phyloP scores from a whole-genome alignment of 2,329 filamentous ascomycete species.

The Aurifilum marmelostoma region DNA sequence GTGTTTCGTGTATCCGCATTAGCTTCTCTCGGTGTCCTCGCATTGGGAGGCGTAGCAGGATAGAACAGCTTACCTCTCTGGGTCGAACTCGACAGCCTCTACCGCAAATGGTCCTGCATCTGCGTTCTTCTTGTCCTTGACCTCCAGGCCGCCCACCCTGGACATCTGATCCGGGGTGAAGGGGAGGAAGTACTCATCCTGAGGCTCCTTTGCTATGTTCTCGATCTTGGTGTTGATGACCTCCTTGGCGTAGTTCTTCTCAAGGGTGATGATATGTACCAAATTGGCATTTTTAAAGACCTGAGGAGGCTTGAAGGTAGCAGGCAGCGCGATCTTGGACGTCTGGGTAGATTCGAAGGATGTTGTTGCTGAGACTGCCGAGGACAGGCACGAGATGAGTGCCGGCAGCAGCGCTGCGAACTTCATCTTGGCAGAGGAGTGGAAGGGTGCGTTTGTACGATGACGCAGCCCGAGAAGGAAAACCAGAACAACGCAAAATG shows the following conservation, averaged over 20 bases:
- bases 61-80: slow-evolving; percentile 53
- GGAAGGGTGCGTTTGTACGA: slow-evolving; percentile 34
- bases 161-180: slow-evolving; percentile 78
- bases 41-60: neutral
- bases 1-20: neutral
- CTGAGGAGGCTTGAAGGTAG: slow-evolving; percentile 80
- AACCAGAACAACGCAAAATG: neutral
- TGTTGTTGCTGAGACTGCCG: slow-evolving; percentile 45
- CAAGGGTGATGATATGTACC: slow-evolving; percentile 85
- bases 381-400: slow-evolving; percentile 60
- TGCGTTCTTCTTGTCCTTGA: slow-evolving; percentile 85
- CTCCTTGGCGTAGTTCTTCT: slow-evolving; percentile 91
- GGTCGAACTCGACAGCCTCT: slow-evolving; percentile 67
- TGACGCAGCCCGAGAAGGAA: slow-evolving; percentile 30
- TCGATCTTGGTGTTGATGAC: slow-evolving; percentile 92
- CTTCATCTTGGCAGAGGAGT: slow-evolving; percentile 46
- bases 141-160: slow-evolving; percentile 83
- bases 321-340: slow-evolving; percentile 62
- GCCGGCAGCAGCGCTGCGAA: slow-evolving; percentile 57
- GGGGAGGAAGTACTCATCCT: slow-evolving; percentile 89
- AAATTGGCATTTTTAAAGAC: slow-evolving; percentile 94
- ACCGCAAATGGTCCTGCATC: slow-evolving; percentile 69
- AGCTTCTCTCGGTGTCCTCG: neutral
- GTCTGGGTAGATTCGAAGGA: slow-evolving; percentile 47
- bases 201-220: slow-evolving; percentile 77